phyloP scores from a whole-genome alignment of 164 flowering plant species.

The Pachysandra terminalis region DNA sequence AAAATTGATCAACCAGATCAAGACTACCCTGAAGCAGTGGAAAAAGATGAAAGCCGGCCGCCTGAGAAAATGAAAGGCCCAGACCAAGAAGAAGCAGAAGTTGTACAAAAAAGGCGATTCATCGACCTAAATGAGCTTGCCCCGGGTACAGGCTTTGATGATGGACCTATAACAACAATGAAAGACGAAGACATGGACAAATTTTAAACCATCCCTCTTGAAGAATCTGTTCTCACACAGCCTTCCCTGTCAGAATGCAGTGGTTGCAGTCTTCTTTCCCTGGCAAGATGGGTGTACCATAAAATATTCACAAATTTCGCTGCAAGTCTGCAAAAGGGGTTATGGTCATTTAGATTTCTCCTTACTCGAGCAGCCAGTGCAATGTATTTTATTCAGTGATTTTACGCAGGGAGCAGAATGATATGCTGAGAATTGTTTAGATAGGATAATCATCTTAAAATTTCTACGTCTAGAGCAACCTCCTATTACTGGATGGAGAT shows the following conservation, averaged over 20 bases:
- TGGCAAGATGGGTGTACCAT: slow-evolving; percentile 24
- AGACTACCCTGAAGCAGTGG: slow-evolving; percentile 23
- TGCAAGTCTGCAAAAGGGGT: slow-evolving; percentile 31
- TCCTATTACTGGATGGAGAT: slow-evolving; percentile 23
- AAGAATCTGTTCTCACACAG: background rate
- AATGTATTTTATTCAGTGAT: slow-evolving; percentile 21
- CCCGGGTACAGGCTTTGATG: slow-evolving; percentile 87
- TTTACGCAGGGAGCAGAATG: slow-evolving; percentile 27
- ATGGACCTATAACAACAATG: slow-evolving; percentile 54
- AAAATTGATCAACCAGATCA: slow-evolving; percentile 37
- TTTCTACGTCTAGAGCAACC: slow-evolving; percentile 26
- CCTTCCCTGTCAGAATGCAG: slow-evolving; percentile 21
- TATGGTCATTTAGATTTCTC: slow-evolving; percentile 23
- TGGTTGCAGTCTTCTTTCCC: slow-evolving; percentile 7
- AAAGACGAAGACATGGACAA: slow-evolving; percentile 57
- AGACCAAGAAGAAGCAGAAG: slow-evolving; percentile 42
- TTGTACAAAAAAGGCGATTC: slow-evolving; percentile 51
- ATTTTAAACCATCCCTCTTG: slow-evolving; percentile 22
- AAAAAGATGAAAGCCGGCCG: slow-evolving; percentile 36
- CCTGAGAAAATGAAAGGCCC: slow-evolving; percentile 40
- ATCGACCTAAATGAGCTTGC: slow-evolving; percentile 96
- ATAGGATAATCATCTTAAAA: slow-evolving; percentile 44
- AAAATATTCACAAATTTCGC: slow-evolving; percentile 36
- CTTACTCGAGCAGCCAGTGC: slow-evolving; percentile 25
- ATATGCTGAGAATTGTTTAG: slow-evolving; percentile 52